Conservation (phyloP, 2,329 filamentous ascomycete species). For the Ophidiomyces ophidiicola region DNA sequence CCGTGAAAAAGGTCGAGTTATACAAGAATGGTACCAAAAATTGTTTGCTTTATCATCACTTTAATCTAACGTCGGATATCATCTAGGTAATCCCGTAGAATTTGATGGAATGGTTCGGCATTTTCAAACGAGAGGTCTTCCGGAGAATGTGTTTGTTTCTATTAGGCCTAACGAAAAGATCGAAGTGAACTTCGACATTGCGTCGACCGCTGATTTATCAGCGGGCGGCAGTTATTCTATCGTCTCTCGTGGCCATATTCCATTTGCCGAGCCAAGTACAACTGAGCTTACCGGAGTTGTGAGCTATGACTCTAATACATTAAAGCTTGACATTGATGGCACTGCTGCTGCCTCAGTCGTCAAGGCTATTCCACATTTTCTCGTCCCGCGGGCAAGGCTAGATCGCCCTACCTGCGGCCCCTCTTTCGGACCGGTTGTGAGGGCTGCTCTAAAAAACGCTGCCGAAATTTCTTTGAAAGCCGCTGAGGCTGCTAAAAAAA, state of each 20-base stretch:
- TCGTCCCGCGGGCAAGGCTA: slow-evolving; percentile 14
- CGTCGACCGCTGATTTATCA: slow-evolving; percentile 12
- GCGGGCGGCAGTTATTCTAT: slow-evolving; percentile 8
- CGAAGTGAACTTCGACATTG: slow-evolving; percentile 12
- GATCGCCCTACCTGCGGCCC: slow-evolving; percentile 23
- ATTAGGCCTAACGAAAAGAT: slow-evolving; percentile 9
- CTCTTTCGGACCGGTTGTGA: slow-evolving; percentile 34
- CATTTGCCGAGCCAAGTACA: slow-evolving; percentile 19
- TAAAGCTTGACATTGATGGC: slow-evolving; percentile 47
- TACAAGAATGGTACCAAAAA: slow-evolving; percentile 9
- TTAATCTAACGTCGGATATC: background rate
- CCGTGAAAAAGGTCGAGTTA: slow-evolving; percentile 11
- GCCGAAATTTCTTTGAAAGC: slow-evolving; percentile 43
- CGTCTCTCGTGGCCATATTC: slow-evolving; percentile 10
- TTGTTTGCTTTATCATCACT: background rate
- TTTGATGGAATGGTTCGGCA: slow-evolving; percentile 10
- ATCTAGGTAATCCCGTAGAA: slow-evolving; percentile 5
- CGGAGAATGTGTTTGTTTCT: slow-evolving; percentile 3
- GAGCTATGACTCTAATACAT: slow-evolving; percentile 46
- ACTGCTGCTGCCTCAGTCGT: slow-evolving; percentile 41
- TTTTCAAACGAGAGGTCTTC: slow-evolving; percentile 2
- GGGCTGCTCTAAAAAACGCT: slow-evolving; percentile 41
- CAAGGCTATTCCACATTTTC: slow-evolving; percentile 25
- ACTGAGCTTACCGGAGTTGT: slow-evolving; percentile 45
- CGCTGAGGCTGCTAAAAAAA: slow-evolving; percentile 36